A percentile compares a stretch with the other conserved stretches of the same genome.
Conservation (phyloP, 805 yeast genomes). For the Diddensiella transvaalensis region DNA sequence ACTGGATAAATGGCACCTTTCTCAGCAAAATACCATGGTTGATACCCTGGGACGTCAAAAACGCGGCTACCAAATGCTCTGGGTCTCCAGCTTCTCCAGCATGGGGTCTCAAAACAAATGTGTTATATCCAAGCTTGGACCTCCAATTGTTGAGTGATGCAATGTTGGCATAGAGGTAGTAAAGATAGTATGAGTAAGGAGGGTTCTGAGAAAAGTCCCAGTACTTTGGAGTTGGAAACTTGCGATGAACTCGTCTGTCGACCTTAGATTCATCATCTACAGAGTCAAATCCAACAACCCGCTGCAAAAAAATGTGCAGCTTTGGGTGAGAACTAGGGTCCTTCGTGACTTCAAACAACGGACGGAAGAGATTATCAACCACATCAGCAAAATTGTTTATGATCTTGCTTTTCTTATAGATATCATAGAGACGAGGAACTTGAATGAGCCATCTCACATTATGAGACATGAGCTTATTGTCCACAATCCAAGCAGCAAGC, state of each 20-base stretch:
- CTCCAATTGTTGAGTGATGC: conserved; percentile 86
- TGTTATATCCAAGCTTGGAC: conserved; percentile 67
- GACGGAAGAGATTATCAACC: conserved; percentile 74
- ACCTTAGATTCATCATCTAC: conserved; percentile 97
- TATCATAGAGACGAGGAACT: conserved; percentile 88
- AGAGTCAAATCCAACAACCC: conserved; percentile 96
- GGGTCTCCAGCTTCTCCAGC: conserved; percentile 99
- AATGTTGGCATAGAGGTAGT: conserved; percentile 82
- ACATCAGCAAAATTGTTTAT: conserved; percentile 73
- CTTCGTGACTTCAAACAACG: conserved; percentile 83
- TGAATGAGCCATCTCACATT: conserved; percentile 97
- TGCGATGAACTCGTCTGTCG: conserved; percentile 76
- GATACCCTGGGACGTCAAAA: conserved; percentile 83
- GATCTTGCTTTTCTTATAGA: conserved; percentile 73
- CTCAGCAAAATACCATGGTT: conserved; percentile 93
- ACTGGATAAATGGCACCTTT: conserved; percentile 93
- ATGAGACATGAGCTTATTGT: conserved; percentile 84
- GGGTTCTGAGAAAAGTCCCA: conserved; percentile 85
- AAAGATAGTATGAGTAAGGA: conserved; percentile 94
- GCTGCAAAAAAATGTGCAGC: conserved; percentile 77
- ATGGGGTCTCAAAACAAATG: conserved; percentile 94
- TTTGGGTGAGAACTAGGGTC: conserved; percentile 90
- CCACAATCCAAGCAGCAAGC: conserved; percentile 91
- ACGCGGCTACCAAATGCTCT: conserved; percentile 89
- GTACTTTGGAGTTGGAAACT: conserved; percentile 77